Evolutionary conservation across 2,329 filamentous ascomycete species (phyloP).

Genomic region (Penicillium sp.): DNA sequence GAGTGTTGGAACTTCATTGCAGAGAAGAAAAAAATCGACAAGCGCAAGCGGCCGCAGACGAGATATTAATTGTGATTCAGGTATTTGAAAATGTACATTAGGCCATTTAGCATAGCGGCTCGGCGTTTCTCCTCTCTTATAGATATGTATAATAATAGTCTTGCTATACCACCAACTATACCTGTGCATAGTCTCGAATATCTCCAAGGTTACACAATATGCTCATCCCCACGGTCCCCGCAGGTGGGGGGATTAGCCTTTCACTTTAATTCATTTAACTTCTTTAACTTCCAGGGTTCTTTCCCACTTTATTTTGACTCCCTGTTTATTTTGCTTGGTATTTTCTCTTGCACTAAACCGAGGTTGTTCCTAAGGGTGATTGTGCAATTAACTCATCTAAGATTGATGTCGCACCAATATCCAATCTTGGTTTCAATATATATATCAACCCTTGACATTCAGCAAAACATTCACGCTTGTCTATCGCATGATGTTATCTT

Average conservation of each 20-base stretch:
- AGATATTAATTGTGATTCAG: conserved; percentile 6
- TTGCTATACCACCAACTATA: neutral
- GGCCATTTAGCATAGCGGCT: conserved; percentile 18
- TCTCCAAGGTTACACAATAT: neutral
- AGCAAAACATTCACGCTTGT: neutral
- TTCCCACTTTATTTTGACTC: neutral
- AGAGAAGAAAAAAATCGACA: conserved; percentile 32
- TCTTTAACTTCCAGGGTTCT: neutral
- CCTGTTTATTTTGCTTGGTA: neutral
- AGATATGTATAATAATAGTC: neutral
- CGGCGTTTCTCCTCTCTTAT: conserved; percentile 14
- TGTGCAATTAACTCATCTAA: too few relatives aligned
- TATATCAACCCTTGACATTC: neutral
- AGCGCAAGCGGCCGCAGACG: conserved; percentile 25
- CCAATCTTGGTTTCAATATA: neutral
- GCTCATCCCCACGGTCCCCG: conserved; percentile 1
- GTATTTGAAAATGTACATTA: conserved; percentile 15
- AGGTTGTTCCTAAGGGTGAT: neutral
- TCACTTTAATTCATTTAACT: neutral
- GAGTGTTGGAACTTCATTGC: conserved; percentile 35
- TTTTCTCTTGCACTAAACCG: too few relatives aligned
- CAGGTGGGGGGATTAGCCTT: neutral
- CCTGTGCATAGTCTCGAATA: neutral
- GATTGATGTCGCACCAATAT: neutral
- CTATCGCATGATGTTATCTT: conserved; percentile 27